These are phyloP conservation scores for Fusarium sterilihyphosum DNA, from an alignment of 2,329 filamentous ascomycete species.

Conservation along the genomic window DNA sequence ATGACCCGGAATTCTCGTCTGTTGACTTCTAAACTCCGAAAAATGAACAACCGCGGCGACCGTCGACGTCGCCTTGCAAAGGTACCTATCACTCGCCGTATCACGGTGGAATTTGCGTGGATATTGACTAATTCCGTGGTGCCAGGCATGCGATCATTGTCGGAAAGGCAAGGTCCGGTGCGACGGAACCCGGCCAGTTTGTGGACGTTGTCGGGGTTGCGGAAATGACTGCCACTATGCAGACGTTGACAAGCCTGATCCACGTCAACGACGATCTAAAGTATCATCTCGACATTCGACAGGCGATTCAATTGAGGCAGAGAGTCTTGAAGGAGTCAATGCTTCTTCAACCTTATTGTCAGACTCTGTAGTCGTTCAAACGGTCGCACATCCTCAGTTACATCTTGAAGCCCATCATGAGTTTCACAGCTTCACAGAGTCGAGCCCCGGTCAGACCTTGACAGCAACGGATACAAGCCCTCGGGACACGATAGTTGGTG, in stretches of 20 bases:
- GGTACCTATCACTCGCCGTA: not conserved
- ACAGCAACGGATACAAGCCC: not conserved
- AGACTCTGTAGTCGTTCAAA: not conserved
- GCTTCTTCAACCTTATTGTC: not conserved
- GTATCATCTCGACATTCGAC: not conserved
- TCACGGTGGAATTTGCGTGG: rapidly evolving
- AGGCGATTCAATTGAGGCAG: too few species aligned
- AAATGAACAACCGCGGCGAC: not conserved
- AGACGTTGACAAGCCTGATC: not conserved
- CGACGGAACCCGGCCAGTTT: not conserved
- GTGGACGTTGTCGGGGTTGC: not conserved
- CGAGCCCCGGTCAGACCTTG: not conserved
- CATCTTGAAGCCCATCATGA: not conserved
- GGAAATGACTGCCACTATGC: not conserved
- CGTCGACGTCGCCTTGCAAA: not conserved
- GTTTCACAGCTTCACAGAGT: not conserved
- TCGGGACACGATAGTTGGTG: not conserved
- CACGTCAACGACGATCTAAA: not conserved
- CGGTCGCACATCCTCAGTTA: not conserved
- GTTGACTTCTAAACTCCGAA: not conserved
- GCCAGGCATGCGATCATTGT: not conserved
- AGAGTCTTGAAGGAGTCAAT: not conserved
- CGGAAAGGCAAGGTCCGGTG: not conserved
- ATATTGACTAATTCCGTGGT: not conserved
- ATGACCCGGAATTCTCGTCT: not conserved